These are phyloP conservation scores for Termitomyces sp. DNA, from an alignment of 768 basidiomycete genomes.

Conservation along the genomic window DNA sequence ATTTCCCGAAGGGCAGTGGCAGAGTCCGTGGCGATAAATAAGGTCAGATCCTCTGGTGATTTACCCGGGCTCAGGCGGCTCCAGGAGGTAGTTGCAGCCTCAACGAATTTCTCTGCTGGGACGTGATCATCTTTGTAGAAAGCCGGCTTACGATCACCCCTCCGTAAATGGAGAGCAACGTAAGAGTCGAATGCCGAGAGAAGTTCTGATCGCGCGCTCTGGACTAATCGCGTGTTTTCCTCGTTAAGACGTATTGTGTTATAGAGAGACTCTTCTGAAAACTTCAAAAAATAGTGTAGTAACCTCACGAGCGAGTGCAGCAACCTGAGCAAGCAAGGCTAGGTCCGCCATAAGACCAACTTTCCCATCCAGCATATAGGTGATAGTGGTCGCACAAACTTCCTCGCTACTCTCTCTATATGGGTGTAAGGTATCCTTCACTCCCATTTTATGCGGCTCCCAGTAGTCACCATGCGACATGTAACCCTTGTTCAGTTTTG, in stretches of 20 bases:
- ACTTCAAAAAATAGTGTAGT: slow-evolving; percentile 25
- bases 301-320: slow-evolving; percentile 67
- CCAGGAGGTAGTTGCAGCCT: slow-evolving; percentile 44
- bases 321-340: slow-evolving; percentile 64
- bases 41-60: slow-evolving; percentile 30
- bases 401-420: slow-evolving; percentile 19
- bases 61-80: slow-evolving; percentile 27
- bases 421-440: slow-evolving; percentile 35
- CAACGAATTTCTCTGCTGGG: slow-evolving; percentile 47
- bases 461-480: slow-evolving; percentile 56
- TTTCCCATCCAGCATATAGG: slow-evolving; percentile 67
- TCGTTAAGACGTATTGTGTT: slow-evolving; percentile 54
- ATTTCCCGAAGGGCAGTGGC: slow-evolving; percentile 44
- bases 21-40: slow-evolving; percentile 66
- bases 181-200: slow-evolving; percentile 32
- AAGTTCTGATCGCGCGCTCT: slow-evolving; percentile 47
- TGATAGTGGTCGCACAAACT: slow-evolving; percentile 62
- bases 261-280: slow-evolving; percentile 44
- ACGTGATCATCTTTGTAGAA: slow-evolving; percentile 46
- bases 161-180: slow-evolving; percentile 60
- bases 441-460: slow-evolving; percentile 34
- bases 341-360: slow-evolving; percentile 67
- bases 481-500: slow-evolving; percentile 43
- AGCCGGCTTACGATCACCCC: slow-evolving; percentile 52
- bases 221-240: slow-evolving; percentile 45